Evolutionary conservation across 1,284 basidiomycete genomes (phyloP).

Genomic region (Cystobasidium pallidum): DNA sequence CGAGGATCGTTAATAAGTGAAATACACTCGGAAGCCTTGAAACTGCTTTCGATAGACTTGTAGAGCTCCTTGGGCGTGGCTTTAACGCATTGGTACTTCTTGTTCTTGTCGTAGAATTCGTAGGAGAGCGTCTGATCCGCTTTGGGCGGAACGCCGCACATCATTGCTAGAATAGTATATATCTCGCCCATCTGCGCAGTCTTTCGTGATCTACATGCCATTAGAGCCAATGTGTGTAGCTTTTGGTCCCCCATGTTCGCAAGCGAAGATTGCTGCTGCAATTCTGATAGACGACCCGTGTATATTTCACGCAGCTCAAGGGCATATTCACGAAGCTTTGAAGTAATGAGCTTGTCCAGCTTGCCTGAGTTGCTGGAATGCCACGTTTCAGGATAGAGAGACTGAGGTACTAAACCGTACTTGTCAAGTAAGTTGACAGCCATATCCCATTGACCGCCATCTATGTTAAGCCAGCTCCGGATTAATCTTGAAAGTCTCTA

Average conservation of each 20-base stretch:
- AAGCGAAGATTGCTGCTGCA: conserved; percentile 56
- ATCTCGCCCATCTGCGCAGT: conserved; percentile 80
- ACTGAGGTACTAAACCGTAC: conserved; percentile 82
- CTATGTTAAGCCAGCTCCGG: not conserved
- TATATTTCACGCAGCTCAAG: conserved; percentile 74
- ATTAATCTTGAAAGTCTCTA: too few relatives aligned
- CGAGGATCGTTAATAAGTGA: conserved; percentile 94
- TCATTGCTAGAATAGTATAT: conserved; percentile 82
- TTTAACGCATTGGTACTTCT: conserved; percentile 72
- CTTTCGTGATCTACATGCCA: conserved; percentile 65
- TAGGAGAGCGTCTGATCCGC: conserved; percentile 71
- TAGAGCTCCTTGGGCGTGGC: conserved; percentile 77
- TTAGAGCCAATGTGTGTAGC: conserved; percentile 48
- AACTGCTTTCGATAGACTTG: conserved; percentile 56
- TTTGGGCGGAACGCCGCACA: conserved; percentile 78
- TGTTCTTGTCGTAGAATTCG: conserved; percentile 77
- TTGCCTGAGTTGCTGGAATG: conserved; percentile 75
- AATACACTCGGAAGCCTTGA: conserved; percentile 70
- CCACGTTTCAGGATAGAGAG: conserved; percentile 80
- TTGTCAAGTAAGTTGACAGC: conserved; percentile 80
- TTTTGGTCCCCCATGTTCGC: conserved; percentile 44
- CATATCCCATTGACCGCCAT: conserved; percentile 68
- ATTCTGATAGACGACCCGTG: conserved; percentile 48
- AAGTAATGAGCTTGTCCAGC: conserved; percentile 76
- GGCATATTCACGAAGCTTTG: conserved; percentile 77